Base-by-base conservation (phyloP, 371 early-diverging fungal species). In the Polyrhizophydium stewartii region DNA sequence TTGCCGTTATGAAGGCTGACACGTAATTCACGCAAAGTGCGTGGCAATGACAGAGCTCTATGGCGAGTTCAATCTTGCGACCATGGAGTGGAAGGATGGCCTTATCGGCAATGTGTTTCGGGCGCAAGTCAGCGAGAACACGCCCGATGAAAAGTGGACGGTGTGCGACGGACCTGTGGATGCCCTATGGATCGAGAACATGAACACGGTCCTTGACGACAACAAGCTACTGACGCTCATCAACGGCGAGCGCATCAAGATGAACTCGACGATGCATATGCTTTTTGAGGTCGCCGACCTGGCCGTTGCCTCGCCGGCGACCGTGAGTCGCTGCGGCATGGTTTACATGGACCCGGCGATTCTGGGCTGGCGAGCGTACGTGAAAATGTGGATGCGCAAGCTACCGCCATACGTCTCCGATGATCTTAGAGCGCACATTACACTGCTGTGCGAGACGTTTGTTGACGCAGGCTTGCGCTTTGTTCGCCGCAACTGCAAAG, bases 81-180 rank as follows among this genome's bases (percentile, higher is more conserved):
- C 84, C 0, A 84, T 84, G 84, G 84, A 84, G 60, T 84, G 84
- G 84, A 80, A 74, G 55, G 84, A 84, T 59, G 84, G 84, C 2
- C 52, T 83, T 19, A 78, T 83, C 43, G 83, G 83, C 1, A 55
- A 43, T 32, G 66, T 78, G 9, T 78, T 81, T 56, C 62, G 83
- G n/a, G 71, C 61, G 57, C 83, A 83, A 66, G 83, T 83, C n/a
- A 66, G 72, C 13, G 81, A 81, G 33, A 66, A 59, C 58, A 63
- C 70, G 35, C 65, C 61, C 1, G 81, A 81, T 55, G 83, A 83
- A 38, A 84, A 84, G 47, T 85, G 84, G 85, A 85, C 84, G 17
- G 79, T 87, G 2, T 80, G 77, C 58, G 87, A 87, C 64, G 85
- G 85, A 7, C 83, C 81, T n/a, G 78, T 84, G 17, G 81, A 83